phyloP scores from a whole-genome alignment of 1,139 yeast species.

The Sugiyamaella neomexicana region DNA sequence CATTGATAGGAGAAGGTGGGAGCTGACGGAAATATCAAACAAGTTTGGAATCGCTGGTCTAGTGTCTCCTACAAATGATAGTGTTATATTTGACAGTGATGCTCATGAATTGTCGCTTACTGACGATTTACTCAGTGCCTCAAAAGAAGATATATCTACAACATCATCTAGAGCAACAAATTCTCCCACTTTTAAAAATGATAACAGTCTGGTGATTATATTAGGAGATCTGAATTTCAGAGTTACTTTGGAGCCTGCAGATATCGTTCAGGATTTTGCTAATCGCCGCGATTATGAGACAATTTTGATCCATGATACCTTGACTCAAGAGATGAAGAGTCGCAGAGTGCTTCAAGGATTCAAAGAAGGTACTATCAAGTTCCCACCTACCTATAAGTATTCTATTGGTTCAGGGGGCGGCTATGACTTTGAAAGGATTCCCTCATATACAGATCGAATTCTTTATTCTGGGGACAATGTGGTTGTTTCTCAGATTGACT shows the following conservation, averaged over 20 bases:
- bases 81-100: constrained; percentile 25
- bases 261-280: constrained; percentile 48
- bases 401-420: constrained; percentile 43
- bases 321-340: constrained; percentile 52
- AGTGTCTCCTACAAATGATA: constrained; percentile 20
- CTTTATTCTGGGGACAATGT: constrained; percentile 40
- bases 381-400: constrained; percentile 74
- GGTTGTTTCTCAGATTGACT: constrained; percentile 26
- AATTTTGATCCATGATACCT: constrained; percentile 59
- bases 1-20: constrained; percentile 46
- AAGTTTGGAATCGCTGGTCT: constrained; percentile 33
- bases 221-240: constrained; percentile 80
- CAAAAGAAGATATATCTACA: not conserved
- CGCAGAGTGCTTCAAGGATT: constrained; percentile 62
- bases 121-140: constrained; percentile 14
- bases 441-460: constrained; percentile 80
- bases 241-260: constrained; percentile 47
- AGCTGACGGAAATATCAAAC: constrained; percentile 44
- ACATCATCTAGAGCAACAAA: not conserved
- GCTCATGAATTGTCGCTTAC: constrained; percentile 24
- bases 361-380: constrained; percentile 61
- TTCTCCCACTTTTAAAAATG: constrained; percentile 2
- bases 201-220: constrained; percentile 46
- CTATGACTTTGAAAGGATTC: constrained; percentile 60
- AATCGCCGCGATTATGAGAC: constrained; percentile 48